Evolutionary conservation across 2,329 filamentous ascomycete genomes (phyloP).

Genomic region (Phoma sp.): DNA sequence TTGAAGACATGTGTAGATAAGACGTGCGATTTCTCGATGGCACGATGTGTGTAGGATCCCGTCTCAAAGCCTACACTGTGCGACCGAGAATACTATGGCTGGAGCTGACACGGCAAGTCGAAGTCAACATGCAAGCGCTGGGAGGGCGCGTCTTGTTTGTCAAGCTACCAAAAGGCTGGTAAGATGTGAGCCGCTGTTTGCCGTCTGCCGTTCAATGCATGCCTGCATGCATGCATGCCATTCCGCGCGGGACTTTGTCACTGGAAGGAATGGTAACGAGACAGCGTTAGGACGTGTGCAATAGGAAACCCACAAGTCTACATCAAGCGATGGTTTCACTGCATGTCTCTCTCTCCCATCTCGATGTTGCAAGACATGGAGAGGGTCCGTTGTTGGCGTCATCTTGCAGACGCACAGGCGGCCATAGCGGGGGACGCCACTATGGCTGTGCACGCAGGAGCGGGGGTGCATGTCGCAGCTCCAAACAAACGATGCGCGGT

Average conservation of each 20-base stretch:
- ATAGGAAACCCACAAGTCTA: neutral
- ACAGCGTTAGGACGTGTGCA: neutral
- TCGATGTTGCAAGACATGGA: conserved; percentile 1
- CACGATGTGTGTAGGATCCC: neutral
- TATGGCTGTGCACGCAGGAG: conserved; percentile 8
- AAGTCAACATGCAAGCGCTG: neutral
- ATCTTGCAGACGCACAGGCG: conserved; percentile 1
- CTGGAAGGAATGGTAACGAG: neutral
- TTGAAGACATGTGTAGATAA: neutral
- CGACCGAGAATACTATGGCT: neutral
- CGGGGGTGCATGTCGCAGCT: conserved; percentile 6
- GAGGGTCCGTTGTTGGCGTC: conserved; percentile 1
- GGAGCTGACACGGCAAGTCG: neutral
- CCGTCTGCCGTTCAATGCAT: neutral
- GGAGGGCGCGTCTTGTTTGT: neutral
- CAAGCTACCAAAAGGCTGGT: neutral
- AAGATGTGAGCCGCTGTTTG: neutral
- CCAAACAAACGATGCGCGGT: conserved; percentile 3
- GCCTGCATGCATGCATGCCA: neutral
- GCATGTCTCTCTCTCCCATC: neutral
- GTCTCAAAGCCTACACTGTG: neutral
- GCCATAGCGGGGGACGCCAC: conserved; percentile 2
- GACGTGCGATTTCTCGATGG: conserved; percentile 1
- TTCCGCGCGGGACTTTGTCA: conserved; percentile 2
- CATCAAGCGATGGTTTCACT: neutral